Percentiles rank a stretch among this genome's conserved stretches.
Conservation (phyloP, 345 rosid genomes). For the Rhizophora apiculata region DNA sequence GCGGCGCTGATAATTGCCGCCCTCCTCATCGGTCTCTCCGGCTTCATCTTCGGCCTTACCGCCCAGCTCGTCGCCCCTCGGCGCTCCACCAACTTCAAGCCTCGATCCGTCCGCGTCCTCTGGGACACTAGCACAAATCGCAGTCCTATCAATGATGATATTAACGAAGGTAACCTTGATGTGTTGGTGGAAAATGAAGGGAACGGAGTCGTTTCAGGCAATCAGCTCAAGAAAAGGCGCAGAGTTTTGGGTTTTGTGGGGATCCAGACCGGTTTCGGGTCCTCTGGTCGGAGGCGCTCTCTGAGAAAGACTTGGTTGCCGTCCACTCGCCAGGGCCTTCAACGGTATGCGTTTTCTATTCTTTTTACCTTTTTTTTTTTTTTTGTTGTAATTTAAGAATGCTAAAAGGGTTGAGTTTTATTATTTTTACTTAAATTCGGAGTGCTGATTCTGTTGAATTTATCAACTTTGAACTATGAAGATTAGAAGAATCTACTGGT, state of each 20-base stretch:
- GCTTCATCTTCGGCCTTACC: conserved; percentile 58
- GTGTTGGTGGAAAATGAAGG: not conserved
- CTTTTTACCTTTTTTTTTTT: not conserved
- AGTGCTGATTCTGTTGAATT: not conserved
- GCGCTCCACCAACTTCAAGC: conserved; percentile 21
- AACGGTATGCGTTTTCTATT: conserved; percentile 41
- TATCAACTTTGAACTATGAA: conserved; percentile 19
- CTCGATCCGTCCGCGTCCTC: conserved; percentile 54
- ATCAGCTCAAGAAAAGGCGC: conserved; percentile 43
- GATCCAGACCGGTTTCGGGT: conserved; percentile 78
- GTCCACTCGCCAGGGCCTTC: conserved; percentile 70
- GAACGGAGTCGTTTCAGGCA: conserved; percentile 10
- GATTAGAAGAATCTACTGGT: conserved; percentile 88
- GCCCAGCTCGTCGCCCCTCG: conserved; percentile 26
- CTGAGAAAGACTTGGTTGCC: conserved; percentile 92
- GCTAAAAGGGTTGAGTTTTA: not conserved
- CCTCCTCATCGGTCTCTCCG: conserved; percentile 57
- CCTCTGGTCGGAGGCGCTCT: conserved; percentile 61
- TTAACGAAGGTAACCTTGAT: not conserved
- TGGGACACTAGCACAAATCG: conserved; percentile 46
- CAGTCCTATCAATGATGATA: conserved; percentile 2
- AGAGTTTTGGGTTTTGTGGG: conserved; percentile 91
- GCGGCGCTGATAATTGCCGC: conserved; percentile 41
- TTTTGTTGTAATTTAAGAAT: not conserved
- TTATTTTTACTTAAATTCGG: not conserved